These are phyloP conservation scores for Corymbia citriodora DNA, from an alignment of 441 rosid species.

Conservation along the genomic window DNA sequence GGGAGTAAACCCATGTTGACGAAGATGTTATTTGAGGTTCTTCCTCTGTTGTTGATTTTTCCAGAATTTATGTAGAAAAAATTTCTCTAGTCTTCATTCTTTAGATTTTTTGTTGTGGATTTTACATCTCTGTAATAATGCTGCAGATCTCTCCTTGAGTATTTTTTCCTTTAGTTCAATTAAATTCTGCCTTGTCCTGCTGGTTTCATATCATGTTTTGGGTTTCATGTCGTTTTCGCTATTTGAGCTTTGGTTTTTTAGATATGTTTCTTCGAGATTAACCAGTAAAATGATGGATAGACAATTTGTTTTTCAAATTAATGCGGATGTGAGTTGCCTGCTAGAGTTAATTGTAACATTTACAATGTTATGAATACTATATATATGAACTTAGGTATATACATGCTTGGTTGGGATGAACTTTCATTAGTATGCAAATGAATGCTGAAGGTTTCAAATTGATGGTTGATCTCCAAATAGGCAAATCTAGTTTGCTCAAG, in stretches of 20 bases:
- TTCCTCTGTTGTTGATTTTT: background rate
- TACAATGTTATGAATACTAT: background rate
- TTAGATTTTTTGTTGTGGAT: background rate
- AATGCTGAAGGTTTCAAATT: background rate
- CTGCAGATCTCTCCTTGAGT: background rate
- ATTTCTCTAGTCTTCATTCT: background rate
- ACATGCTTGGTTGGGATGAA: background rate
- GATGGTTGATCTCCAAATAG: background rate
- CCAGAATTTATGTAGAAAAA: background rate
- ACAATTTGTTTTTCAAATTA: background rate
- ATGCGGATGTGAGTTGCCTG: background rate
- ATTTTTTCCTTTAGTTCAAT: background rate
- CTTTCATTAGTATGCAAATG: background rate
- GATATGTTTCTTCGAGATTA: background rate
- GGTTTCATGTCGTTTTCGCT: background rate
- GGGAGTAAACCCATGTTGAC: background rate
- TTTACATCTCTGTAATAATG: background rate
- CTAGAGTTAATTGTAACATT: background rate
- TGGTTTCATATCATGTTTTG: background rate
- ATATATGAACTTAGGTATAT: background rate
- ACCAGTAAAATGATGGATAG: background rate
- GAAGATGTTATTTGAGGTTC: background rate
- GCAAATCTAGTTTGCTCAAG: background rate
- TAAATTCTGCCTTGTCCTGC: background rate
- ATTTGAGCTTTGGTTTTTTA: background rate